A percentile compares a stretch with the other conserved stretches of the same genome.
Evolutionary conservation across 2,329 filamentous ascomycete genomes (phyloP).

Genomic region (Phyllosticta citrichinensis): DNA sequence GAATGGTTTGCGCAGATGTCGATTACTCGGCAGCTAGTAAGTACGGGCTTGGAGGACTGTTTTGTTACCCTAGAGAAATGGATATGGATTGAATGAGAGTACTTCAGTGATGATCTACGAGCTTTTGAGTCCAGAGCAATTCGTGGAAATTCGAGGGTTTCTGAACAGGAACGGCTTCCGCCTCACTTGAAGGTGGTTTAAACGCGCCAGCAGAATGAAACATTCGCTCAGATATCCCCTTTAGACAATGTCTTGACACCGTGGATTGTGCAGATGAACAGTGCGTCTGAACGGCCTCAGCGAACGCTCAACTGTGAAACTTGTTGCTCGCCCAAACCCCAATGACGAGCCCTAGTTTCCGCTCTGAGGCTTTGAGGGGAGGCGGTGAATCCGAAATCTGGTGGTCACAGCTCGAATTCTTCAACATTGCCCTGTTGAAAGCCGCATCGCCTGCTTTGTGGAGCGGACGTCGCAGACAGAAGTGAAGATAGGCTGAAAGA

Average conservation of each 20-base stretch:
- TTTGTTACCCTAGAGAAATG: not conserved
- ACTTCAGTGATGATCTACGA: not conserved
- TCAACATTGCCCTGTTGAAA: not conserved
- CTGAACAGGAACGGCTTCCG: too few species aligned
- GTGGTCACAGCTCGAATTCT: not conserved
- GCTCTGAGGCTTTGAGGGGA: not conserved
- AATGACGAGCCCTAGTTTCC: not conserved
- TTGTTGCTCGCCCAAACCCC: not conserved
- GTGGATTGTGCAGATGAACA: not conserved
- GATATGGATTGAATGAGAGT: not conserved
- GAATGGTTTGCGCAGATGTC: not conserved
- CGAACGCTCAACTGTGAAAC: not conserved
- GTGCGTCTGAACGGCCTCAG: too few species aligned
- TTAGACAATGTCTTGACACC: not conserved
- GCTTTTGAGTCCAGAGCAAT: too few species aligned
- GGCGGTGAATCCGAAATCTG: not conserved
- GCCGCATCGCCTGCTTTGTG: not conserved
- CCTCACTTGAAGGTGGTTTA: not conserved
- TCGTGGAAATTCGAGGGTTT: too few species aligned
- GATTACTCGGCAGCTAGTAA: not conserved
- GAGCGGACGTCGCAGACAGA: too few species aligned
- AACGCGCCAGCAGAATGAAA: not conserved
- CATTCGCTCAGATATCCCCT: not conserved
- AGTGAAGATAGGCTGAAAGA: too few species aligned
- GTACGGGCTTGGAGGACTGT: not conserved